Base-by-base conservation (phyloP, 1,139 yeast genomes). In the Candida tetrigidarum region DNA sequence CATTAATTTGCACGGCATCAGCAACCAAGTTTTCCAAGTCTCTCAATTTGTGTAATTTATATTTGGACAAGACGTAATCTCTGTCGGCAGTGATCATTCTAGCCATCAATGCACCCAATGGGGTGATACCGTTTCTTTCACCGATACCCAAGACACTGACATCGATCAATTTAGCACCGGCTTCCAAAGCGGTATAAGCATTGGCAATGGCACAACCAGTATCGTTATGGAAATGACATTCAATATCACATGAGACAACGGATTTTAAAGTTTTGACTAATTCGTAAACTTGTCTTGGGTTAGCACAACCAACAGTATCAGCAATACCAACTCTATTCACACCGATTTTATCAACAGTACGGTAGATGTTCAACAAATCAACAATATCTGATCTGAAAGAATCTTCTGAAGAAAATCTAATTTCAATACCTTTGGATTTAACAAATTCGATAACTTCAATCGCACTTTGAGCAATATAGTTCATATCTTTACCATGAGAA, bases 261-360 rank as follows among this genome's bases (percentile, higher is more conserved):
- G 92, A 83, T 74, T 86, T 88, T 67, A 93, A 83, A 36, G 98
- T 93, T 66, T 95, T 84, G 53, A 93, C 96, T 62, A 93, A 82
- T 73, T 93, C 98, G 69, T 92, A 93, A 48, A 93, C 99, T 73
- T 93, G 98, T 76, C 99, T 85, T 62, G 99, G 99, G 76, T 92
- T 93, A 52, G 99, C 99, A 68, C 98, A 89, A 41, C 99, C 99
- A 50, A 93, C 99, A 41, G 99, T 93, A 71, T 93, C 99, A 51
- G 99, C 98, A 73, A 93, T 93, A 78, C 99, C 99, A 45, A 93
- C 97, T 73, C 99, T 86, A 78, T 93, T 91, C 49, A 93, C 99
- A 62, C 99, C 99, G 58, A 93, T 91, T 78, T 91, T 90, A 76
- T 89, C 96, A 52, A 93, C 99, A 26, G 98, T 91, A 71, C 93